Conservation (phyloP, 2,329 filamentous ascomycete species). For the Sordariomycetes sp. region DNA sequence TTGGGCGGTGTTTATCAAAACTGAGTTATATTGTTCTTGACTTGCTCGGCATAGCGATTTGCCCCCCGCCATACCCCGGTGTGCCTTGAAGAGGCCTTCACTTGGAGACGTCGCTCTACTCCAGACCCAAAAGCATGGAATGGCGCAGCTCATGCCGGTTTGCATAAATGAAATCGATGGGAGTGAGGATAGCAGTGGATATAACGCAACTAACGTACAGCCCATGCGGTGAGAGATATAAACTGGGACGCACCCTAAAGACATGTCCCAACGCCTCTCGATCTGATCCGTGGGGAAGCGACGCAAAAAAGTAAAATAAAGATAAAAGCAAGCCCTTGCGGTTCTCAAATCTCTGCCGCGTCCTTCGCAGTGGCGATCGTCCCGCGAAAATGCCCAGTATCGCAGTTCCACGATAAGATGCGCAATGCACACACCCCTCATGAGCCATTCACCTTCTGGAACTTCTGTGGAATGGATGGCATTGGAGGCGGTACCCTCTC, state of each 20-base stretch:
- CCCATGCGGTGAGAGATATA: not conserved
- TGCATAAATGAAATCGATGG: not conserved
- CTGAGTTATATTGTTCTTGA: not conserved
- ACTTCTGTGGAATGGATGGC: constrained; percentile 14
- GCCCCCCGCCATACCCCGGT: not conserved
- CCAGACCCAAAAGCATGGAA: too few relatives aligned
- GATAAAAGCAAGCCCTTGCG: not conserved
- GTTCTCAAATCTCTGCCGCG: not conserved
- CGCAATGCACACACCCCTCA: not conserved
- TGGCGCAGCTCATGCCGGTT: not conserved
- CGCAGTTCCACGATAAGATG: not conserved
- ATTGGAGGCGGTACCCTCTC: constrained; percentile 30
- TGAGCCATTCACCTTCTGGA: not conserved
- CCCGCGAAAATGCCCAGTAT: not conserved
- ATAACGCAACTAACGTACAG: not conserved
- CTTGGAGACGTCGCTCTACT: not conserved
- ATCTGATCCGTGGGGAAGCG: not conserved
- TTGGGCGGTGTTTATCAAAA: not conserved
- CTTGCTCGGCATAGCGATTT: not conserved
- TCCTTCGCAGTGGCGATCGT: too few relatives aligned
- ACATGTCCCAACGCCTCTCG: not conserved
- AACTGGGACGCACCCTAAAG: not conserved
- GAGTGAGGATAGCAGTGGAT: not conserved
- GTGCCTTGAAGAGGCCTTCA: not conserved
- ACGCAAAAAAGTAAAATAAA: not conserved